Evolutionary conservation across 2,329 filamentous ascomycete species (phyloP).

Genomic region (Aspergillus tubingensis): DNA sequence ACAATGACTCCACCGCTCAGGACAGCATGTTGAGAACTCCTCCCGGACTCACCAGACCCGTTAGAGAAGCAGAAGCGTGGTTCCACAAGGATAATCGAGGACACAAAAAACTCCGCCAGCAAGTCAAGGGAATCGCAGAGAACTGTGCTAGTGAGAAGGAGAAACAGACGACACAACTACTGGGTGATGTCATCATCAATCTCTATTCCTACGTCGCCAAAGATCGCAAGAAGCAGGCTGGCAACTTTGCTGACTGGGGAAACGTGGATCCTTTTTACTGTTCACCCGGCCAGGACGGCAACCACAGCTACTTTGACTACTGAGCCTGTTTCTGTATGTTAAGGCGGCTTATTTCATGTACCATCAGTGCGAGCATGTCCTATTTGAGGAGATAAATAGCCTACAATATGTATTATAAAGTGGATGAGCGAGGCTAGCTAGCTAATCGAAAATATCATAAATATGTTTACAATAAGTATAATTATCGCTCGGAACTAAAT

Average conservation of each 20-base stretch:
- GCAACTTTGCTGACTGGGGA: conserved; percentile 22
- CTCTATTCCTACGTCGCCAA: conserved; percentile 21
- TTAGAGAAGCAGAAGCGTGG: conserved; percentile 25
- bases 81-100: conserved; percentile 25
- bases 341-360: not conserved
- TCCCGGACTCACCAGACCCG: conserved; percentile 21
- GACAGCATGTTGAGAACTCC: conserved; percentile 8
- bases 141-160: conserved; percentile 16
- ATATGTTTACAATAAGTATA: too few relatives aligned
- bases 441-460: not conserved
- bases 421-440: not conserved
- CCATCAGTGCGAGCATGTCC: too few relatives aligned
- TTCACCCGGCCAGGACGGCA: conserved; percentile 17
- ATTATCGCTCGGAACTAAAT: too few relatives aligned
- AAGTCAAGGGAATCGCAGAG: conserved; percentile 20
- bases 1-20: not conserved
- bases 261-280: conserved; percentile 14
- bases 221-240: conserved; percentile 8
- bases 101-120: conserved; percentile 20
- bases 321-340: not conserved
- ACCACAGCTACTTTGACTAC: conserved; percentile 29
- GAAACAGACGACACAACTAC: conserved; percentile 17
- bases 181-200: conserved; percentile 27
- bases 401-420: too few relatives aligned
- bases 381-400: too few relatives aligned